These are phyloP conservation scores for Diaporthe sp. DNA, from an alignment of 2,329 filamentous ascomycete species.

Conservation along the genomic window DNA sequence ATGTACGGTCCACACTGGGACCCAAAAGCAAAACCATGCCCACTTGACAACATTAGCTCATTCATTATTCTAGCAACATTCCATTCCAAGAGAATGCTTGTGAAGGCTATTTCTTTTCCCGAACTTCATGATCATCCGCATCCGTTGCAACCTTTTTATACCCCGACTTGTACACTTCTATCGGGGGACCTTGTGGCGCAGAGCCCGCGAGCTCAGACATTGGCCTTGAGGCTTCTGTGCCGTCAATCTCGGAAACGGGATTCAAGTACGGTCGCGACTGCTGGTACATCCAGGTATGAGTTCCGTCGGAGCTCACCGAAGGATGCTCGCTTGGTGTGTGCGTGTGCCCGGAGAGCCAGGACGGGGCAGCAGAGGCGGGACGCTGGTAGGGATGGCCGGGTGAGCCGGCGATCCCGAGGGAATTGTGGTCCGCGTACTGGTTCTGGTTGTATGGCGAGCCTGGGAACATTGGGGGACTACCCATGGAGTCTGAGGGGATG, in stretches of 20 bases:
- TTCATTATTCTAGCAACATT: background rate
- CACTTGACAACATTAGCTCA: background rate
- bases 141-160: constrained; percentile 23
- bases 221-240: background rate
- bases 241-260: constrained; percentile 37
- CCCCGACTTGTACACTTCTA: background rate
- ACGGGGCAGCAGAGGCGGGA: constrained; percentile 23
- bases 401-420: background rate
- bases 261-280: constrained; percentile 22
- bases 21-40: background rate
- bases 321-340: background rate
- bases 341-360: constrained; percentile 33
- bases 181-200: background rate
- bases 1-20: background rate
- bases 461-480: background rate
- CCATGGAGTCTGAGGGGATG: constrained; percentile 2
- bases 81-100: no score
- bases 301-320: constrained; percentile 35
- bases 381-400: constrained; percentile 19
- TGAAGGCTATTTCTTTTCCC: background rate
- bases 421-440: constrained; percentile 22
- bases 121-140: background rate
- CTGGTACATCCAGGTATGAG: background rate
- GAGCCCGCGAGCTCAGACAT: constrained; percentile 37
- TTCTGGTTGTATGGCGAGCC: constrained; percentile 4